Evolutionary conservation across 2,329 filamentous ascomycete species (phyloP).

Genomic region (Aspergillus japonicus): DNA sequence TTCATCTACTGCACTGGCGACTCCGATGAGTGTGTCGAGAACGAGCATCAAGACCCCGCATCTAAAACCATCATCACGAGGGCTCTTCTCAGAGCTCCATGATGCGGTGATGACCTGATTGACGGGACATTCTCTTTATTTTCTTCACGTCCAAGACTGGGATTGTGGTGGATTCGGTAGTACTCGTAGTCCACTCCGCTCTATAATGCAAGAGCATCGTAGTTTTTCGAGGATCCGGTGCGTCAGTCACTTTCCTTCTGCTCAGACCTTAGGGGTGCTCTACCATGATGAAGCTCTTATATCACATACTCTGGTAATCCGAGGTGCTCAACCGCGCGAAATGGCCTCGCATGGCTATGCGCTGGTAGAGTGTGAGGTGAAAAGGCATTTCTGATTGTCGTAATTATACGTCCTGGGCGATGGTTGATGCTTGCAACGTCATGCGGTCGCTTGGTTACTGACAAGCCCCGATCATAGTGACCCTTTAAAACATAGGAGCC

Average conservation of each 20-base stretch:
- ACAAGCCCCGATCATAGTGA: neutral
- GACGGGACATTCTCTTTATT: slow-evolving; percentile 38
- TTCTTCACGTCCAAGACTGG: neutral
- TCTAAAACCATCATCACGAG: slow-evolving; percentile 83
- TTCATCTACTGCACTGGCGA: slow-evolving; percentile 62
- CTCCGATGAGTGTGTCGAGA: slow-evolving; percentile 73
- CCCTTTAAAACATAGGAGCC: no score
- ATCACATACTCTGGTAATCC: slow-evolving; percentile 47
- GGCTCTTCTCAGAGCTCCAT: slow-evolving; percentile 40
- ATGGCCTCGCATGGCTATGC: slow-evolving; percentile 20
- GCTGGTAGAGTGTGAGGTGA: slow-evolving; percentile 47
- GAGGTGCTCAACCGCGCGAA: slow-evolving; percentile 43
- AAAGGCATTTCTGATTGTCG: slow-evolving; percentile 45
- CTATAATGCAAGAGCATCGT: neutral
- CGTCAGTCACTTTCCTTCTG: neutral
- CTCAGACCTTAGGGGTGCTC: neutral
- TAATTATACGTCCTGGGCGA: neutral
- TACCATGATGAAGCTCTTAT: slow-evolving; percentile 38
- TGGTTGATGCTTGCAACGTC: neutral
- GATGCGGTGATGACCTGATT: slow-evolving; percentile 50
- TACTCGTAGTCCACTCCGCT: neutral
- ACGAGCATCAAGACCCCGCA: slow-evolving; percentile 55
- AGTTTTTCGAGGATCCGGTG: neutral
- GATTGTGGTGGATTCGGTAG: neutral
- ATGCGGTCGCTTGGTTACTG: neutral